These are phyloP conservation scores for Phlegmacium glaucopus DNA, from an alignment of 768 basidiomycete genomes.

Conservation along the genomic window DNA sequence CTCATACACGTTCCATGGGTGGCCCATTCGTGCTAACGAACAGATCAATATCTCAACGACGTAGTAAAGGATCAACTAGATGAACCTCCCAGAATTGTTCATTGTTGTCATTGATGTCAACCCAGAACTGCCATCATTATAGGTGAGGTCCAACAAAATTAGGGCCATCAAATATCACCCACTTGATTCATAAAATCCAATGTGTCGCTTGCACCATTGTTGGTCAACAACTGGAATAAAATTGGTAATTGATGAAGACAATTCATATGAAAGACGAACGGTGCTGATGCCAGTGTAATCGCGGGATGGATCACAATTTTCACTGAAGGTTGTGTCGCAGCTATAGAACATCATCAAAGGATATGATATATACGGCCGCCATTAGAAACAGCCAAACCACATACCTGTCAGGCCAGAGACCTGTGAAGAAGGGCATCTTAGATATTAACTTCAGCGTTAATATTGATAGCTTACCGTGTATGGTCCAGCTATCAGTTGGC, in stretches of 20 bases:
- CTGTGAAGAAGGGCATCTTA: constrained; percentile 21
- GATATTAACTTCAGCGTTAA: not conserved
- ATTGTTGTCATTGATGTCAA: constrained; percentile 54
- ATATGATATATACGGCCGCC: not conserved
- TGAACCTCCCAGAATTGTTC: constrained; percentile 70
- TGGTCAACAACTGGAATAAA: constrained; percentile 44
- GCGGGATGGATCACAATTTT: constrained; percentile 36
- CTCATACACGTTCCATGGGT: constrained; percentile 63
- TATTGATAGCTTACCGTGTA: constrained; percentile 53
- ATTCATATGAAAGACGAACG: constrained; percentile 20
- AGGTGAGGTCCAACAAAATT: not conserved
- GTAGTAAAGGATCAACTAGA: not conserved
- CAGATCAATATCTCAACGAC: not conserved
- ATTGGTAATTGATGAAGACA: constrained; percentile 11
- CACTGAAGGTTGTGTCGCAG: constrained; percentile 44
- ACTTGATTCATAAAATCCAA: constrained; percentile 54
- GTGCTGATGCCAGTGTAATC: constrained; percentile 29
- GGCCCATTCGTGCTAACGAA: constrained; percentile 61
- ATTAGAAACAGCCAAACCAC: constrained; percentile 10
- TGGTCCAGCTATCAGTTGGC: constrained; percentile 68
- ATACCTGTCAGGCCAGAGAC: constrained; percentile 66
- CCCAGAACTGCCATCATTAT: constrained; percentile 45
- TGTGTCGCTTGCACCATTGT: constrained; percentile 57
- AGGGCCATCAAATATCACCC: not conserved
- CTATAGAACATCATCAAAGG: constrained; percentile 25